Base-by-base conservation (phyloP, 2,329 filamentous ascomycete genomes). In the Penicillium oxalicum region DNA sequence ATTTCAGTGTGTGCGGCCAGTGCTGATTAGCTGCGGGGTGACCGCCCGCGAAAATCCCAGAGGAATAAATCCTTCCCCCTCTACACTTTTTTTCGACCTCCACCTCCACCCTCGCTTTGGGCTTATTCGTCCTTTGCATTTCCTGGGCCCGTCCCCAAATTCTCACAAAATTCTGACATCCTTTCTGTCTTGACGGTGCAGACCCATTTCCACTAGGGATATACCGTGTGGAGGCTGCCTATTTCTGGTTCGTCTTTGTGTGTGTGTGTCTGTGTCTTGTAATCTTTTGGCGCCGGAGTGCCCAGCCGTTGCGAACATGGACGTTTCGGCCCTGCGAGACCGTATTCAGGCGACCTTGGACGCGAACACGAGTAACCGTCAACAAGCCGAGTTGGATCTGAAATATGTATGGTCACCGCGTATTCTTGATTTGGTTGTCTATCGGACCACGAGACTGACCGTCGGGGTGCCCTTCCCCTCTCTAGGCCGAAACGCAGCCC, bases 401-500 rank as follows among this genome's bases (percentile, higher is more conserved):
- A 83, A 82, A 78, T 77, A 78, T 75, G 80, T 83, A 73, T 59
- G 76, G 69, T 12, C 27, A 49, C 48, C 48, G 48, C 40, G 28
- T 47, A 35, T 38, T 51, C 47, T 29, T 54, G 52, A 47, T 41
- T 47, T 49, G 50, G 50, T 50, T 45, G 41, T 48, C 18, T 34
- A 43, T 49, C 29, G 11, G 29, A 28, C 35, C 40, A 29, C 49
- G 52, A 48, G 48, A 50, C 55, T 61, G 37, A 59, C 51, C 50
- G 44, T 37, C 42, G 5, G 39, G 39, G 45, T 54, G 50, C 49
- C 11, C 29, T 45, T 32, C 18, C 49, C 43, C 49, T 42, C 48
- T 58, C 45, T 63, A 96, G 90, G 89, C 93, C 68, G 91, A 97
- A 76, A 84, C 88, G 61, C 85, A 91, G 70, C 78, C 87, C 53